Evolutionary conservation across 257 asterid genomes (phyloP).

Genomic region (Voacanga thouarsii): DNA sequence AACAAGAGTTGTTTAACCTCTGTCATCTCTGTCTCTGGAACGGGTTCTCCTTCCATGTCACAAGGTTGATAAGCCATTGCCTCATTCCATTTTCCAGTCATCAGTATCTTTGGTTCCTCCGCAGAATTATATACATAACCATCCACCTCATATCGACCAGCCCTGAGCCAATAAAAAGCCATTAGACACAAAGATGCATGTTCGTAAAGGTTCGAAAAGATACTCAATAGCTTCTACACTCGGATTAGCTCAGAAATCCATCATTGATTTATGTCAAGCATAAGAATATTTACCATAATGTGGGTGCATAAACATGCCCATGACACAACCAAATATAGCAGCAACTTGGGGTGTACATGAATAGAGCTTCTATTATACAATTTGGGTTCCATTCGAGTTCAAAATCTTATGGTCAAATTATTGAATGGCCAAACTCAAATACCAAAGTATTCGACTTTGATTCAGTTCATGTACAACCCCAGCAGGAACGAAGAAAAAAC

Average conservation of each 20-base stretch:
- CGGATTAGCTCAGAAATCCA: neutral
- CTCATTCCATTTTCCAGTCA: conserved; percentile 98
- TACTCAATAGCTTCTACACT: neutral
- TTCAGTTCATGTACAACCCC: neutral
- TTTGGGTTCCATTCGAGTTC: neutral
- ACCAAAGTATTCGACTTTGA: neutral
- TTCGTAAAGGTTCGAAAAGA: conserved; percentile 3
- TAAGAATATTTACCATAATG: neutral
- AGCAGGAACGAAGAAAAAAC: neutral
- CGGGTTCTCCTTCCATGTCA: conserved; percentile 96
- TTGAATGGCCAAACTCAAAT: no score
- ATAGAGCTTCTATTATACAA: neutral
- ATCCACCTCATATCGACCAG: conserved; percentile 97
- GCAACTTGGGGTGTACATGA: neutral
- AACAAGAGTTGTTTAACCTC: conserved; percentile 48
- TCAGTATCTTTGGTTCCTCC: conserved; percentile 94
- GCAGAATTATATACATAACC: conserved; percentile 87
- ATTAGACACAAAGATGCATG: neutral
- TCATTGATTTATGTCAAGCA: neutral
- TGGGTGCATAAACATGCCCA: neutral
- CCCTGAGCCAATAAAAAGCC: conserved; percentile 39
- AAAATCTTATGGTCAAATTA: neutral
- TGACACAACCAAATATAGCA: neutral
- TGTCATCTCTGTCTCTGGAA: conserved; percentile 78
- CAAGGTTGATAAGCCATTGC: conserved; percentile 89